Evolutionary conservation across 2,329 filamentous ascomycete species (phyloP).

Genomic region (Aspergillus brunneoviolaceus): DNA sequence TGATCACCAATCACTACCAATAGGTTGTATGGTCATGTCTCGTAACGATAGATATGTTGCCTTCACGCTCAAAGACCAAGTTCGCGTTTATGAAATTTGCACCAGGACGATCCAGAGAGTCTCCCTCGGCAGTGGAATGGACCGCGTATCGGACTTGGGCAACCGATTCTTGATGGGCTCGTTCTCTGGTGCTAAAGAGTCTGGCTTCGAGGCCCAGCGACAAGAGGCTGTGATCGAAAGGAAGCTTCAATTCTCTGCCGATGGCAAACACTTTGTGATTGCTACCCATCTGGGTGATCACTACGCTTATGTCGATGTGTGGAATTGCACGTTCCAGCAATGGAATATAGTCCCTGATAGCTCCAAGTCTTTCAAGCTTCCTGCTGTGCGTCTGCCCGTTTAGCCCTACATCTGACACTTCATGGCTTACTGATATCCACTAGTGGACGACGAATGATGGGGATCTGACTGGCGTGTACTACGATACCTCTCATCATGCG

Average conservation of each 20-base stretch:
- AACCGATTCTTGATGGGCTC: slow-evolving; percentile 4
- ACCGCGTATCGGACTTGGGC: slow-evolving; percentile 8
- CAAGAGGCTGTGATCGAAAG: slow-evolving; percentile 30
- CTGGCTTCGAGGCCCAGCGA: slow-evolving; percentile 9
- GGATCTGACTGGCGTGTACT: slow-evolving; percentile 36
- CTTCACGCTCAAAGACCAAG: slow-evolving; percentile 22
- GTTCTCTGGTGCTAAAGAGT: neutral
- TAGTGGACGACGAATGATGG: slow-evolving; percentile 36
- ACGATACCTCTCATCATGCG: slow-evolving; percentile 28
- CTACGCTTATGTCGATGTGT: slow-evolving; percentile 23
- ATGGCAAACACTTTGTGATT: slow-evolving; percentile 33
- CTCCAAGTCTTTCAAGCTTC: slow-evolving; percentile 22
- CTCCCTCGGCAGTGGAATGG: slow-evolving; percentile 12
- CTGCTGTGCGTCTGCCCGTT: slow-evolving; percentile 15
- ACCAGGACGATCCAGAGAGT: slow-evolving; percentile 16
- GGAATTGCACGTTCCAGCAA: slow-evolving; percentile 19
- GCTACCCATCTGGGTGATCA: slow-evolving; percentile 36
- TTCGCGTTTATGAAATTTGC: slow-evolving; percentile 22
- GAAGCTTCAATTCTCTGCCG: slow-evolving; percentile 35
- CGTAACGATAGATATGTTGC: slow-evolving; percentile 24
- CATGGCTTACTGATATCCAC: slow-evolving; percentile 8
- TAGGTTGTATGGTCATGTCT: slow-evolving; percentile 23
- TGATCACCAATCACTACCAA: slow-evolving; percentile 15
- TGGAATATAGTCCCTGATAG: slow-evolving; percentile 19
- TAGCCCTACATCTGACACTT: neutral